Percentiles rank a stretch among this genome's conserved stretches.
phyloP scores from a whole-genome alignment of 2,329 filamentous ascomycete species.

The Penicillium sp. region DNA sequence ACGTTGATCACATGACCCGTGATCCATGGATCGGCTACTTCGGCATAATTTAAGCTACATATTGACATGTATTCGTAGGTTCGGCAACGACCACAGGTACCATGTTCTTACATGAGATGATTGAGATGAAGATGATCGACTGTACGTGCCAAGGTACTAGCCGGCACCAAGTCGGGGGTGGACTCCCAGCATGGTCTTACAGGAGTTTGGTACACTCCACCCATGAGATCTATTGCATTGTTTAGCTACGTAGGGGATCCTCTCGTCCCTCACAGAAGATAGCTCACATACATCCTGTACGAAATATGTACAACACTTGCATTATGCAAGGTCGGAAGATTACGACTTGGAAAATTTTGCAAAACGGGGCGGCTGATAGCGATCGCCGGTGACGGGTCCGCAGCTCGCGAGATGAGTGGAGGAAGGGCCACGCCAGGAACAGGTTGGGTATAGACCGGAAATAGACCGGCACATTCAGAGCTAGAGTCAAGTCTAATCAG shows the following conservation, averaged over 20 bases:
- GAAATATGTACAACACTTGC: background rate
- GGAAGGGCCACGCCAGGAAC: slow-evolving; percentile 12
- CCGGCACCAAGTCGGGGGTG: background rate
- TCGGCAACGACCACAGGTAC: background rate
- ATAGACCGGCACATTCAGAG: slow-evolving; percentile 2
- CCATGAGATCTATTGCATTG: background rate
- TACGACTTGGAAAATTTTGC: background rate
- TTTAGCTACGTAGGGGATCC: background rate
- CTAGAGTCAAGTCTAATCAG: slow-evolving; percentile 2
- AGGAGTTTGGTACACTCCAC: background rate
- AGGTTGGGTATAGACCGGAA: slow-evolving; percentile 5
- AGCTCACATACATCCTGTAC: slow-evolving; percentile 7
- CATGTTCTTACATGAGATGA: background rate
- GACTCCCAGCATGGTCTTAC: background rate
- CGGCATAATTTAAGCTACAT: no score
- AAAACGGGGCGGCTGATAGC: slow-evolving; percentile 17
- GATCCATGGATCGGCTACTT: background rate
- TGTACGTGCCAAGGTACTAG: background rate
- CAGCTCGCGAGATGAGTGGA: slow-evolving; percentile 15
- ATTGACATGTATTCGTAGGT: no score
- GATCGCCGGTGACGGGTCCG: slow-evolving; percentile 19
- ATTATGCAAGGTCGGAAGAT: slow-evolving; percentile 1
- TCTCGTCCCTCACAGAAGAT: slow-evolving; percentile 11
- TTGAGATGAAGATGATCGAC: background rate
- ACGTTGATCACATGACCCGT: slow-evolving; percentile 19